Percentiles rank a stretch among this genome's conserved stretches.
phyloP scores from a whole-genome alignment of 1,139 yeast species.

The Debaryomyces psychrophilus region DNA sequence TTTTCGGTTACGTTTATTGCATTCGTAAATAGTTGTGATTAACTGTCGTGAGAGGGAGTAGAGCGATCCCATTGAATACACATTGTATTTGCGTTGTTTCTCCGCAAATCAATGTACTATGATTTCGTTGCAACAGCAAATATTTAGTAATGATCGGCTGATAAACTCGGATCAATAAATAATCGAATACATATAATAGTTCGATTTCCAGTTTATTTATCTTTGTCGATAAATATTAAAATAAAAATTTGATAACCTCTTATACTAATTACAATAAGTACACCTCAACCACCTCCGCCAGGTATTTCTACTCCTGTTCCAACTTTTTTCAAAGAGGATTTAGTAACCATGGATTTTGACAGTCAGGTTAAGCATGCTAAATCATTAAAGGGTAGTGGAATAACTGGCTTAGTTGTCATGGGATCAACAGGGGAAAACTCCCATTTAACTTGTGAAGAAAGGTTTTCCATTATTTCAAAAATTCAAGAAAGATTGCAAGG shows the following conservation, averaged over 20 bases:
- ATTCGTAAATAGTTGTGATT: too few relatives aligned
- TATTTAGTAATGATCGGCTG: neutral
- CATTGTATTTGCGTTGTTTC: too few relatives aligned
- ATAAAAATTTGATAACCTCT: neutral
- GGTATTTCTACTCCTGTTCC: constrained; percentile 43
- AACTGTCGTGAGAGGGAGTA: too few relatives aligned
- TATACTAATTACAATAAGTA: neutral
- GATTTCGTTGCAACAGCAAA: too few relatives aligned
- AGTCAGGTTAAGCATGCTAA: constrained; percentile 41
- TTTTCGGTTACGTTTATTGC: too few relatives aligned
- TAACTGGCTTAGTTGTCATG: constrained; percentile 36
- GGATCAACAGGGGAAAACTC: constrained; percentile 53
- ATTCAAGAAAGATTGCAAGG: constrained; percentile 40
- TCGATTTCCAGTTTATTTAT: neutral
- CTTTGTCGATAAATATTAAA: neutral
- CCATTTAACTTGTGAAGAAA: constrained; percentile 46
- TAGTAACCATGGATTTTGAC: constrained; percentile 31
- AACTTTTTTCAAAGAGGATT: constrained; percentile 38
- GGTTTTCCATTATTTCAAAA: constrained; percentile 33
- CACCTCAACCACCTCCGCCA: neutral
- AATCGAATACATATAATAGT: neutral
- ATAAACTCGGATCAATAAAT: neutral
- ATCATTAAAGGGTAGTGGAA: constrained; percentile 32
- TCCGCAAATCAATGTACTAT: too few relatives aligned
- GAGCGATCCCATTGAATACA: too few relatives aligned